Evolutionary conservation across 176 grass and related monocot genomes (phyloP).

Genomic region (Carex cristatella): DNA sequence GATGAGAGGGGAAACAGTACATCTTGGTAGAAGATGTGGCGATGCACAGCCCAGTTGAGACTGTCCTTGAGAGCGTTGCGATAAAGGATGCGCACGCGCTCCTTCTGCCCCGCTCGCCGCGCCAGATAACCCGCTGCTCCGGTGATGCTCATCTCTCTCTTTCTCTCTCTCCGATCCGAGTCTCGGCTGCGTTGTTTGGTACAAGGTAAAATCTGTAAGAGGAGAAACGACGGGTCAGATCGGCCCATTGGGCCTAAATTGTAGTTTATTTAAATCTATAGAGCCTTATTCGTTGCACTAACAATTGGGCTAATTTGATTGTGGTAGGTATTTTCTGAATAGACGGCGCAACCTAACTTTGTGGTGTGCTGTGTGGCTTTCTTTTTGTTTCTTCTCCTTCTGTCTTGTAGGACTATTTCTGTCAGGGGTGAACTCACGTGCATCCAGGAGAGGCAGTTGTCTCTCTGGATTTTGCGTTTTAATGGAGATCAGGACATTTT

Average conservation of each 20-base stretch:
- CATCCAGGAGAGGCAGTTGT: no score
- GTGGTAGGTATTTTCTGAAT: no score
- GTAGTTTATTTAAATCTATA: not conserved
- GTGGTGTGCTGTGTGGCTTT: no score
- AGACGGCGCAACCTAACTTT: no score
- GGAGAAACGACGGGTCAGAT: not conserved
- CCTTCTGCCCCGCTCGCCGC: conserved; percentile 80
- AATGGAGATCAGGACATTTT: no score
- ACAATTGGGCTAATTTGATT: no score
- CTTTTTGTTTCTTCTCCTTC: no score
- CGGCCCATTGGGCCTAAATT: not conserved
- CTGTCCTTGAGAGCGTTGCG: conserved; percentile 81
- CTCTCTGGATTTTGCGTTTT: no score
- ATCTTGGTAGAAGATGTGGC: conserved; percentile 94
- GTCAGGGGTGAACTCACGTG: no score
- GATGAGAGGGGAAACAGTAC: conserved; percentile 11
- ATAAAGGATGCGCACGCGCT: conserved; percentile 90
- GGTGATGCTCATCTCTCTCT: conserved; percentile 38
- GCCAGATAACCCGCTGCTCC: conserved; percentile 64
- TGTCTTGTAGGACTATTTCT: no score
- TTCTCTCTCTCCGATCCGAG: conserved; percentile 1
- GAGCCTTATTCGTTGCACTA: not conserved
- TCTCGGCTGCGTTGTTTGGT: not conserved
- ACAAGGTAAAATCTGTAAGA: not conserved
- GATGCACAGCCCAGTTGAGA: conserved; percentile 98